phyloP scores from a whole-genome alignment of 2,329 filamentous ascomycete species.

The Cercospora zeae-maydis region DNA sequence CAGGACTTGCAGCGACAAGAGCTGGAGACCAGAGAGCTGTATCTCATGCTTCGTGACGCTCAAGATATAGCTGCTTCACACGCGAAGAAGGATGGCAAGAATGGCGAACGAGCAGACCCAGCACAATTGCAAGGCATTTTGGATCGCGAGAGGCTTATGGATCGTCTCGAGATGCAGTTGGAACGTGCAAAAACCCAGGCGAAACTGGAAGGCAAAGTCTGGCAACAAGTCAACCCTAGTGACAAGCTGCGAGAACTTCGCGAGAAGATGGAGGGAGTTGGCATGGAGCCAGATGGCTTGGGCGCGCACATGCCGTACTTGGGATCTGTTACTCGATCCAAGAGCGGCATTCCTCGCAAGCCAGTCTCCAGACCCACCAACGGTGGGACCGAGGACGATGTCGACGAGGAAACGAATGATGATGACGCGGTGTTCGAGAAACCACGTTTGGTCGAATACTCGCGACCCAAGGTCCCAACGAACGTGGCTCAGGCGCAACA shows the following conservation, averaged over 20 bases:
- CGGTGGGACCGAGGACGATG: slow-evolving; percentile 31
- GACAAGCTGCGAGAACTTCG: slow-evolving; percentile 87
- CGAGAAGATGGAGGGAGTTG: slow-evolving; percentile 81
- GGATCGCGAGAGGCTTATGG: slow-evolving; percentile 88
- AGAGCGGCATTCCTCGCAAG: slow-evolving; percentile 40
- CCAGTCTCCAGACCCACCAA: slow-evolving; percentile 28
- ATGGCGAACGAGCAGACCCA: slow-evolving; percentile 61
- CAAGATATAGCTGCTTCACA: slow-evolving; percentile 92
- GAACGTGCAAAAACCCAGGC: slow-evolving; percentile 97
- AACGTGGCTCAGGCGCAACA: slow-evolving; percentile 54
- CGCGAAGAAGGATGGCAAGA: slow-evolving; percentile 58
- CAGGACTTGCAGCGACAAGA: slow-evolving; percentile 94
- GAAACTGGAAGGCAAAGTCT: slow-evolving; percentile 90
- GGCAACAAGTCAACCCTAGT: slow-evolving; percentile 79
- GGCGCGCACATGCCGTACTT: slow-evolving; percentile 66
- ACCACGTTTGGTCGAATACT: slow-evolving; percentile 74
- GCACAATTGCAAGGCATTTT: slow-evolving; percentile 85
- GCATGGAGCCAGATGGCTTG: slow-evolving; percentile 39
- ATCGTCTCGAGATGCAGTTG: slow-evolving; percentile 88
- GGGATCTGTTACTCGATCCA: slow-evolving; percentile 40
- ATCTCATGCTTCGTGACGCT: slow-evolving; percentile 95
- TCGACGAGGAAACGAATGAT: slow-evolving; percentile 45
- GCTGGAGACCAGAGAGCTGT: slow-evolving; percentile 90
- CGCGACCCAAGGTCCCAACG: slow-evolving; percentile 62
- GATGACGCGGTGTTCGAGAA: slow-evolving; percentile 70